Conservation (phyloP, 345 rosid genomes). For the Xanthoceras sorbifolium region DNA sequence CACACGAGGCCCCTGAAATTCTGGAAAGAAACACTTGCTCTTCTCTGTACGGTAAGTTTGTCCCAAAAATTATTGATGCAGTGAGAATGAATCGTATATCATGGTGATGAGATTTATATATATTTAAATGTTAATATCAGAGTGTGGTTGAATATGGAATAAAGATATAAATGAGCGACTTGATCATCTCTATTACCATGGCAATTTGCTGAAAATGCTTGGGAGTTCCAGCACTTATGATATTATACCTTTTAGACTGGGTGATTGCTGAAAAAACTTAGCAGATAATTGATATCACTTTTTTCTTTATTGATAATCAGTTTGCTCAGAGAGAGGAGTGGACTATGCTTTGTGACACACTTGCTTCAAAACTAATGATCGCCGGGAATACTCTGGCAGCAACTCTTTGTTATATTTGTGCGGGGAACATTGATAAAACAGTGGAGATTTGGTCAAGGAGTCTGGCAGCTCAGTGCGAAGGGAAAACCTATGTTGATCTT, state of each 20-base stretch:
- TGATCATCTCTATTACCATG: not conserved
- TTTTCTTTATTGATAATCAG: slow-evolving; percentile 48
- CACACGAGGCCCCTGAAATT: slow-evolving; percentile 72
- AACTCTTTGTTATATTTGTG: slow-evolving; percentile 93
- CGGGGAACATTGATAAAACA: slow-evolving; percentile 95
- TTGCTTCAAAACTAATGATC: slow-evolving; percentile 79
- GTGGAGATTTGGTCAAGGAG: slow-evolving; percentile 98
- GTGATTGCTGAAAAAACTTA: not conserved
- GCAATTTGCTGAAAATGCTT: slow-evolving; percentile 1
- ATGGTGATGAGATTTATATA: not conserved
- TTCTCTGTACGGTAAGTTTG: slow-evolving; percentile 82
- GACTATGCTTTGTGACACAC: slow-evolving; percentile 75
- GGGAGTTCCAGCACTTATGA: not conserved
- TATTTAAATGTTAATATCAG: not conserved
- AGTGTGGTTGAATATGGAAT: not conserved
- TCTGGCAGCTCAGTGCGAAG: slow-evolving; percentile 62
- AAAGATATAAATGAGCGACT: not conserved
- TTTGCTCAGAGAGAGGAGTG: slow-evolving; percentile 92
- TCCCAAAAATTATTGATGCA: not conserved
- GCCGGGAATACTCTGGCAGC: slow-evolving; percentile 86
- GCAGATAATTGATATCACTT: slow-evolving; percentile 17
- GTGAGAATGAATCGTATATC: slow-evolving; percentile 1
- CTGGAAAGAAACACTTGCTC: slow-evolving; percentile 98
- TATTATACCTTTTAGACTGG: not conserved
- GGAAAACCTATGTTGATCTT: slow-evolving; percentile 82